Evolutionary conservation across 441 rosid genomes (phyloP), one percentile per base, ranked within the genome.

Genomic region (Adansonia madagascariensis): DNA sequence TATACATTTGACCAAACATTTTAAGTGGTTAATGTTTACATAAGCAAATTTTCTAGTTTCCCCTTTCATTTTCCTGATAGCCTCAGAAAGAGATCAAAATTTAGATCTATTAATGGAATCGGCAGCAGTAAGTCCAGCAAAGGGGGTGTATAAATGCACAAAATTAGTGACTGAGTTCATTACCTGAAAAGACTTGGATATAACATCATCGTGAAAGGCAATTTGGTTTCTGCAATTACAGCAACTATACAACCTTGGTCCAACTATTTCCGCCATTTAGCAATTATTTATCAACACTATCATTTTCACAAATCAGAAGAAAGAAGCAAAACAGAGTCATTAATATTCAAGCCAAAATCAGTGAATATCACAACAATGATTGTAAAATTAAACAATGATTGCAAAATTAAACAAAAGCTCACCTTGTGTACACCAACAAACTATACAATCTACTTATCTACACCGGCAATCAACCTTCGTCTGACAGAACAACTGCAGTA

Each of bases 151-250:
- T 10, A 65, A 60, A 68, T 41, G 75, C n/a, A 75, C 59, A 73
- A 73, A 61, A 27, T 27, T 43, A 44, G 83, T 31, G 31, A 63
- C 31, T 22, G 69, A 73, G 67, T 57, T 53, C 17, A 70, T 72
- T 71, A 89, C 95, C 93, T 88, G 95, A 82, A 91, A 89, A 20
- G 90, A 82, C 80, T 89, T 91, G 27, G 92, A 87, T 74, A 91
- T 91, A 75, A 89, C 86, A 81, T 91, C 93, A 76, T 91, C 91
- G 47, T 89, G 95, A 80, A 88, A 82, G 41, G 93, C 91, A 75
- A 91, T 89, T 73, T 83, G 81, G 85, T 87, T 89, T 53, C 93
- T 84, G 86, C 95, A 91, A 85, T 91, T 85, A 68, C 88, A 89
- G 86, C 93, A 91, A 79, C 92, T 81, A 81, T 91, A 91, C 88